Conservation (phyloP, 495 filamentous ascomycete genomes). For the Pyrenula aspistea region DNA sequence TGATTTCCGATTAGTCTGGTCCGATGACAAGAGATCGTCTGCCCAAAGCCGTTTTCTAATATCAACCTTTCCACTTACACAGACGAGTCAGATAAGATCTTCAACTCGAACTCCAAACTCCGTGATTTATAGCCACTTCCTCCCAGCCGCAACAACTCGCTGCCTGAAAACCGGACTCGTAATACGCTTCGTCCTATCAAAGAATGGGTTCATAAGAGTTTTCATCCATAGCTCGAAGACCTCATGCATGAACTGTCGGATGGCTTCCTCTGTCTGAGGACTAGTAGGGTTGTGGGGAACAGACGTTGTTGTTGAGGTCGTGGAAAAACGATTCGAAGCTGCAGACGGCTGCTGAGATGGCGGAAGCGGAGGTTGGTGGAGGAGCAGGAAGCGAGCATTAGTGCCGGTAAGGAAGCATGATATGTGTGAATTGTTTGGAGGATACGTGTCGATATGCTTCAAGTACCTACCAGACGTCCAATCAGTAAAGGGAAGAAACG, state of each 20-base stretch:
- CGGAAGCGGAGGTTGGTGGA: slow-evolving; percentile 59
- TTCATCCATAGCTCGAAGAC: slow-evolving; percentile 93
- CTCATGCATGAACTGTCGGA: slow-evolving; percentile 84
- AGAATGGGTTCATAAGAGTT: slow-evolving; percentile 96
- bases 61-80: too few species aligned
- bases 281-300: slow-evolving; percentile 72
- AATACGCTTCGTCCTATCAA: slow-evolving; percentile 68
- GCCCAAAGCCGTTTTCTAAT: too few species aligned
- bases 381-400: slow-evolving; percentile 68
- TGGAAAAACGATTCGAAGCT: slow-evolving; percentile 12
- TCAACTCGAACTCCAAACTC: too few species aligned
- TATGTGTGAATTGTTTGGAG: slow-evolving; percentile 64
- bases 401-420: slow-evolving; percentile 76
- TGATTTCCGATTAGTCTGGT: too few species aligned
- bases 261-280: slow-evolving; percentile 85
- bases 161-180: slow-evolving; percentile 72
- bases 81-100: too few species aligned
- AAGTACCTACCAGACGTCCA: slow-evolving; percentile 56
- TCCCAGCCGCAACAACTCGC: slow-evolving; percentile 73
- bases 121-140: slow-evolving; percentile 87
- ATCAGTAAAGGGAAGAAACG: slow-evolving; percentile 3
- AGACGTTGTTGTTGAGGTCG: slow-evolving; percentile 44
- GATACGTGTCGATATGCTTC: slow-evolving; percentile 88
- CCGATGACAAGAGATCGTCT: too few species aligned
- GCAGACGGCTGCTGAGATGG: slow-evolving; percentile 21